phyloP scores from a whole-genome alignment of 169 alveolate genomes.

The Blepharisma undulans region DNA sequence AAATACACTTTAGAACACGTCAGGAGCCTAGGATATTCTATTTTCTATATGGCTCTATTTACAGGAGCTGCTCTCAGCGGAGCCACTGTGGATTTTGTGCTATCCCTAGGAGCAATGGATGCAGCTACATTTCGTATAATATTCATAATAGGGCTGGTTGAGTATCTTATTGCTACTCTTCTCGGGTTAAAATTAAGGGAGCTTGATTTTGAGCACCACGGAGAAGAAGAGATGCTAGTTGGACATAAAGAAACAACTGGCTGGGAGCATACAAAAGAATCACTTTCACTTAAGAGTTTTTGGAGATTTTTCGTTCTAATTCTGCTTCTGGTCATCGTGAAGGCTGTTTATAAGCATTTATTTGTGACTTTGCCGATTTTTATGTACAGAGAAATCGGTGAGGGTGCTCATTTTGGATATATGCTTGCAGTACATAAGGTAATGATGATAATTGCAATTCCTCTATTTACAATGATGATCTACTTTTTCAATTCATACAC shows the following conservation, averaged over 20 bases:
- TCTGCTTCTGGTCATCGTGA: conserved; percentile 36
- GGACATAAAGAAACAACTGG: neutral
- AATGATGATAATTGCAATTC: conserved; percentile 36
- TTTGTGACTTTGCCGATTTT: conserved; percentile 57
- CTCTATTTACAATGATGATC: conserved; percentile 34
- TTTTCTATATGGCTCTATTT: neutral
- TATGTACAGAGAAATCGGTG: conserved; percentile 53
- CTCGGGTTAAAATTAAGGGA: neutral
- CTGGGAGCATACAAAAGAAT: neutral
- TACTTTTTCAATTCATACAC: conserved; percentile 29
- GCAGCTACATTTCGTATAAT: neutral
- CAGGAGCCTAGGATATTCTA: conserved; percentile 19
- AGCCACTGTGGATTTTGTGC: conserved; percentile 5
- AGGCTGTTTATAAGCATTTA: conserved; percentile 44
- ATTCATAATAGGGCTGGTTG: neutral
- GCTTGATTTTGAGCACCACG: conserved; percentile 13
- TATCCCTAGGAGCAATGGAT: neutral
- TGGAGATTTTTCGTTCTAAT: conserved; percentile 50
- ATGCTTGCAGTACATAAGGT: conserved; percentile 47
- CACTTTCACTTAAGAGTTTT: conserved; percentile 30
- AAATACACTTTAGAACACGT: neutral
- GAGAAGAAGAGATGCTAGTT: neutral
- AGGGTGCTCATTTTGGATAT: conserved; percentile 53
- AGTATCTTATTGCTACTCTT: neutral
- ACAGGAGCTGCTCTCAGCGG: neutral